Evolutionary conservation across 2,329 filamentous ascomycete species (phyloP), one percentile per base, ranked within the genome.

Genomic region (Pseudogymnoascus sp.): DNA sequence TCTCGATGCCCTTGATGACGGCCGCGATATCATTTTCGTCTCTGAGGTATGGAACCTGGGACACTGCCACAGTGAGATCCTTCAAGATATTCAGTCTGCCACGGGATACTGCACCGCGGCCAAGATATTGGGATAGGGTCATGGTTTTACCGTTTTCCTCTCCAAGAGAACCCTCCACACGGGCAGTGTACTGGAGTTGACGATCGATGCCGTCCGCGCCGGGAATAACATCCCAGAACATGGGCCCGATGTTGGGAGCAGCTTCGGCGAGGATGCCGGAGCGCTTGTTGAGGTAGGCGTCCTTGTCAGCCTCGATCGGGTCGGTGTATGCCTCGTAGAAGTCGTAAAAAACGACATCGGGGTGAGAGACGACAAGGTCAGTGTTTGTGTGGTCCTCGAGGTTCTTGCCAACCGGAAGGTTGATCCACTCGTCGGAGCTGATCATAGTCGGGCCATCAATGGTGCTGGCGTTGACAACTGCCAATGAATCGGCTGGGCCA

Each of bases 141-240:
- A 71, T 70, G 8, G 67, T 64, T n/a, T 68, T 64, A 8, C 67
- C 67, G 38, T 67, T 68, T 7, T 63, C 58, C 12, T 66, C 59
- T 11, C 65, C 64, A 18, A 62, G 58, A 2, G 68, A 68, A 2
- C 69, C 81, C 64, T 87, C 85, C 25, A 87, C 84, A 65, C 86
- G 80, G 39, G 84, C 80, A 8, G 85, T 88, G 78, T 83, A 88
- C 69, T 88, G 86, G n/a, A 88, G 75, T 67, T 86, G 82, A 54
- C 86, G 79, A 8, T 80, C 78, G 61, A 85, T 80, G 28, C 84
- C 84, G 65, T 89, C 86, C 2, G 73, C 72, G 30, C 79, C 79
- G 28, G 71, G 74, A 68, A 86, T 79, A 63, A 84, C 79, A 64
- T 86, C 83, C 78, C 80, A 86, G 70, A 80, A 82, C 72, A 86